phyloP scores from a whole-genome alignment of 176 grass and related monocot species.

The barley (Hordeum vulgare) region DNA sequence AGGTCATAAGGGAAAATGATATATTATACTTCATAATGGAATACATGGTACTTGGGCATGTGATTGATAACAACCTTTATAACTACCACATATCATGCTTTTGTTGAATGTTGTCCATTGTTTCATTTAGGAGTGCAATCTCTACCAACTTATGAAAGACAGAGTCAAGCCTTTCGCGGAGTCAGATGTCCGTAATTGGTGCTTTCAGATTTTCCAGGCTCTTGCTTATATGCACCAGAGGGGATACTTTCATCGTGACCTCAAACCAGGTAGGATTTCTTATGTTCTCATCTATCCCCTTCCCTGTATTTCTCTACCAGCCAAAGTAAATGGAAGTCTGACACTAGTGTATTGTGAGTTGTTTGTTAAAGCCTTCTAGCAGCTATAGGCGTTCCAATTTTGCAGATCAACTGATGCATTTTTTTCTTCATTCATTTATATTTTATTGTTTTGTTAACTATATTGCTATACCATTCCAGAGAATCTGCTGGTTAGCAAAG shows the following conservation, averaged over 20 bases:
- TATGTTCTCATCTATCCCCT: not conserved
- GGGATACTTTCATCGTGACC: slow-evolving; percentile 97
- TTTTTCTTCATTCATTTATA: not conserved
- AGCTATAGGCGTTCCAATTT: not conserved
- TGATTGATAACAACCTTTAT: slow-evolving; percentile 3
- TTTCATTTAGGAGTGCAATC: slow-evolving; percentile 76
- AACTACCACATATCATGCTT: not conserved
- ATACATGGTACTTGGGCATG: slow-evolving; percentile 76
- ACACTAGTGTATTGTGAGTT: not conserved
- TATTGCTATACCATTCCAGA: slow-evolving; percentile 41
- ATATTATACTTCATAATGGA: slow-evolving; percentile 94
- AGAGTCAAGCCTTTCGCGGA: slow-evolving; percentile 71
- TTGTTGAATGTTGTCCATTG: slow-evolving; percentile 19
- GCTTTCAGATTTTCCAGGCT: slow-evolving; percentile 98
- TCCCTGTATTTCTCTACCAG: not conserved
- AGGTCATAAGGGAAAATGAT: slow-evolving; percentile 89
- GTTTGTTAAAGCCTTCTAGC: not conserved
- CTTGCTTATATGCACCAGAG: slow-evolving; percentile 99
- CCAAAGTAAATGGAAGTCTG: not conserved
- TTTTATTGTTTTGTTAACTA: not conserved
- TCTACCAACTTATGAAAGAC: slow-evolving; percentile 99
- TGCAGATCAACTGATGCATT: not conserved
- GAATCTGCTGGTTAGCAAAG: slow-evolving; percentile 93
- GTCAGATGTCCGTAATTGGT: slow-evolving; percentile 87
- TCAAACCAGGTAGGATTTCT: slow-evolving; percentile 70